phyloP scores from a whole-genome alignment of 1,284 basidiomycete genomes.

The Cystobasidium sp. region DNA sequence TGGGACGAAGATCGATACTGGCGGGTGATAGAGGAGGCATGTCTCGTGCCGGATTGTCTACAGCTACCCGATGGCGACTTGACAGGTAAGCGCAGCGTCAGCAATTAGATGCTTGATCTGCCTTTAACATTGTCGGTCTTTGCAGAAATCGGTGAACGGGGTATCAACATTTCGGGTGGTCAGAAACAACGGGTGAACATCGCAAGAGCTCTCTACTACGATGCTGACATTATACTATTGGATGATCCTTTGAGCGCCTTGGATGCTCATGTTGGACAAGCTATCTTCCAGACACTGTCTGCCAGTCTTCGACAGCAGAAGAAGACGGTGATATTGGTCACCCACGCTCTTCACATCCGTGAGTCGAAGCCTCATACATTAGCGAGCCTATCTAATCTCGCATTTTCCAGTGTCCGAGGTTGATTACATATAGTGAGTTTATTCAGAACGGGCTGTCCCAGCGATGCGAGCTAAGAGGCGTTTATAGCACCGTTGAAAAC shows the following conservation, averaged over 20 bases:
- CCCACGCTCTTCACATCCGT: slow-evolving; percentile 77
- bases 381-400: background rate
- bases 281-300: slow-evolving; percentile 82
- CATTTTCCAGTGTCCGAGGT: slow-evolving; percentile 64
- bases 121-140: background rate
- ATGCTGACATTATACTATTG: slow-evolving; percentile 81
- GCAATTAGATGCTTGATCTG: background rate
- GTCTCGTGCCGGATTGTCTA: slow-evolving; percentile 75
- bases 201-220: slow-evolving; percentile 80
- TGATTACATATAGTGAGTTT: slow-evolving; percentile 63
- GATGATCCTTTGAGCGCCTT: slow-evolving; percentile 74
- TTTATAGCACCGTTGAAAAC: slow-evolving; percentile 66
- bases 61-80: slow-evolving; percentile 79
- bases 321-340: slow-evolving; percentile 78
- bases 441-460: too few relatives aligned
- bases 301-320: slow-evolving; percentile 63
- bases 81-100: slow-evolving; percentile 61
- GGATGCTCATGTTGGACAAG: slow-evolving; percentile 84
- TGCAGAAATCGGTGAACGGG: slow-evolving; percentile 65
- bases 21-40: slow-evolving; percentile 73
- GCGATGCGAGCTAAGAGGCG: background rate
- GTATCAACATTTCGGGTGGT: slow-evolving; percentile 74
- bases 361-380: background rate
- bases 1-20: slow-evolving; percentile 79
- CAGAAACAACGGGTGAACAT: slow-evolving; percentile 77